Evolutionary conservation across 129 eudicot species (phyloP), one percentile per base, ranked within the genome.

Genomic region (Lactuca saligna): DNA sequence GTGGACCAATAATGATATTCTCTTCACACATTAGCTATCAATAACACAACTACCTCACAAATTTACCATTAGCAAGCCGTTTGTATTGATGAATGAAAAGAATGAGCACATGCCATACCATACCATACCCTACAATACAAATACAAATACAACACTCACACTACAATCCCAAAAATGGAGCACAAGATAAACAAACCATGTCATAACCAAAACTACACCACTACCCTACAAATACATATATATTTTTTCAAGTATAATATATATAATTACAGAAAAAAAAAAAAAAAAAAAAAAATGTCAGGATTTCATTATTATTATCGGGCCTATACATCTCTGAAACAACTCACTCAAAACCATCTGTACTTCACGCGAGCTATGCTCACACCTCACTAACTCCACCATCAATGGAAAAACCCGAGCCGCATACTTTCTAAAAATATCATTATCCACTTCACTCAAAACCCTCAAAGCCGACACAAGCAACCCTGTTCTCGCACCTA

Each of bases 301-400:
- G 34, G 48, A 78, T 48, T 79, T 73, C 80, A 85, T 78, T 17
- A 93, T 78, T 17, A 93, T 41, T 68, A 94, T 71, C 0, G 99
- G 97, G 63, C 99, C 97, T 81, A 94, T 85, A 83, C 93, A 83
- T 50, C 91, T 81, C 56, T 78, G 79, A 55, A 94, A 89, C 71
- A 94, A 75, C 72, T 75, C 78, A 83, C 96, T 85, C 46, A 94
- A 63, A 66, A 78, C 85, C 17, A 65, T 68, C 79, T 82, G 97
- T 6, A 94, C 92, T 73, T 94, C 97, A 13, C 83, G 71, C 3
- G 99, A 89, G 73, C 93, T 82, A 66, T 94, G 99, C 83, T 94
- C 96, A 48, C 97, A 81, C 12, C 93, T 87, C 14, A 94, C 88
- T 49, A 94, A 87, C 77, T 87, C 96, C 61, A 90, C 86, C 70